Evolutionary conservation across 2,329 filamentous ascomycete species (phyloP).

Genomic region (Cytospora piceicola): DNA sequence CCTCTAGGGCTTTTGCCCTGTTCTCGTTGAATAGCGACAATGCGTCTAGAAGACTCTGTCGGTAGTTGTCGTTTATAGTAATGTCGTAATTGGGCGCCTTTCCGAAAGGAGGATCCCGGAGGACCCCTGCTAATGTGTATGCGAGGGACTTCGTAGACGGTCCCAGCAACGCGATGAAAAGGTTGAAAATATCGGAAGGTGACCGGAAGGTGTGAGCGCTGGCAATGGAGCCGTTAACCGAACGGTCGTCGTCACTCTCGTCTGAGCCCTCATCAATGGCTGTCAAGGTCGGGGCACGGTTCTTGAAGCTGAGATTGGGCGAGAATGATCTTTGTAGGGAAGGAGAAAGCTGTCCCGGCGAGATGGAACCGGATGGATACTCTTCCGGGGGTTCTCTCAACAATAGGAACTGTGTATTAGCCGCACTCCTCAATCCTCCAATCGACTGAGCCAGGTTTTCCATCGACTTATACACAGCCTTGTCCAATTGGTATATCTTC

Average conservation of each 20-base stretch:
- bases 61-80: slow-evolving; percentile 77
- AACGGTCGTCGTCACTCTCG: slow-evolving; percentile 56
- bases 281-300: slow-evolving; percentile 52
- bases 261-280: slow-evolving; percentile 67
- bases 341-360: slow-evolving; percentile 41
- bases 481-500: slow-evolving; percentile 76
- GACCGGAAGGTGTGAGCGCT: slow-evolving; percentile 52
- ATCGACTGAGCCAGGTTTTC: slow-evolving; percentile 86
- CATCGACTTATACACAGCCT: slow-evolving; percentile 79
- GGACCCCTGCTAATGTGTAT: slow-evolving; percentile 84
- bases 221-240: slow-evolving; percentile 27
- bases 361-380: slow-evolving; percentile 38
- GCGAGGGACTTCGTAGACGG: slow-evolving; percentile 97
- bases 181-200: slow-evolving; percentile 84
- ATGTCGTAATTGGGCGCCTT: slow-evolving; percentile 69
- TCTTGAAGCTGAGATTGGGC: slow-evolving; percentile 41
- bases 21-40: slow-evolving; percentile 78
- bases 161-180: slow-evolving; percentile 86
- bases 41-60: slow-evolving; percentile 78
- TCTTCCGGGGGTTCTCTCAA: slow-evolving; percentile 63
- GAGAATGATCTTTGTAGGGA: slow-evolving; percentile 37
- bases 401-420: slow-evolving; percentile 84
- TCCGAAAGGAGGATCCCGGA: slow-evolving; percentile 85
- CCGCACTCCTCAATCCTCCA: slow-evolving; percentile 86
- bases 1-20: slow-evolving; percentile 73